Evolutionary conservation across 176 grass and related monocot species (phyloP), one percentile per base, ranked within the genome.

Genomic region (Hsuehochloa calcarea): DNA sequence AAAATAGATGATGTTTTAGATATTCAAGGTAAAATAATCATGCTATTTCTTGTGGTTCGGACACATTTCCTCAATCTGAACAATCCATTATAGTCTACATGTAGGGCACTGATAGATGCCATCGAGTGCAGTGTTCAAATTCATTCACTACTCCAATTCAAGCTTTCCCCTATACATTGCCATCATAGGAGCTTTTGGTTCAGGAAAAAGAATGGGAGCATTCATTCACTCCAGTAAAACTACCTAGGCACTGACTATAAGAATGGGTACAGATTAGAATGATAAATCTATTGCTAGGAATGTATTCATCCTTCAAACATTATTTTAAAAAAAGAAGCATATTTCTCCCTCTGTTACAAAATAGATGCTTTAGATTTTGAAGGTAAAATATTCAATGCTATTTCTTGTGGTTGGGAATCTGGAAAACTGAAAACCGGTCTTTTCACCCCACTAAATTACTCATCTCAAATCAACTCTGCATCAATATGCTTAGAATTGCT

Each of bases 281-380:
- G 37, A 55, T 74, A 31, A 46, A 15, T 87, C 35, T 75, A 52
- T 43, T 58, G 15, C 38, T 67, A 74, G 74, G 78, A 81, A 47
- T 49, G 39, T 43, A 46, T 29, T 59, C 51, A 51, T 51, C 49
- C 49, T 51, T 6, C 49, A 51, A 51, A 51, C 55, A 22, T 51
- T 51, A 20, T 81, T 40, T 20, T 68, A 56, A 10, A 19, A 44
- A 26, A 27, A 82, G 45, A 34, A 5, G 22, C 6, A 59, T n/a
- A 67, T 25, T 72, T 70, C 43, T 69, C n/a, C 41, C 56, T 61
- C 16, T 55, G 22, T 78, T 80, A 79, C 31, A 70, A 79, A 16
- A 70, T 52, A 23, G 43, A 78, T 62, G 51, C 70, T 82, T 41
- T 64, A 34, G n/a, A 77, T 77, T 68, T 23, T 27, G 5, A 70